A percentile compares a stretch with the other conserved stretches of the same genome.
Conservation (phyloP, 2,329 filamentous ascomycete species). For the Fusarium citri region DNA sequence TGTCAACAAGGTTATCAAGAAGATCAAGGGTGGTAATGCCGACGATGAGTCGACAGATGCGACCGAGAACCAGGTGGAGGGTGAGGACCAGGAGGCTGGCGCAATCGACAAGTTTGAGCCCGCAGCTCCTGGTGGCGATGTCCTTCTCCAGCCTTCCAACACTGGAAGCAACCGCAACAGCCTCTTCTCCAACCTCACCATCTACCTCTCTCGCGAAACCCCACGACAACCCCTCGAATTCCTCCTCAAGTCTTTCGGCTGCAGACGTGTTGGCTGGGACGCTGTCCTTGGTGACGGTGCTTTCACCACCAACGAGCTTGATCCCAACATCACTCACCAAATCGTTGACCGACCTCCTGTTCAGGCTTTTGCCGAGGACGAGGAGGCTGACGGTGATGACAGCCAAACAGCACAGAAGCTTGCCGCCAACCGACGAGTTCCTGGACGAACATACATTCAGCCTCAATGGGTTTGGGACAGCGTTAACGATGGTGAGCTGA, state of each 20-base stretch:
- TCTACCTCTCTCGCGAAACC: conserved; percentile 94
- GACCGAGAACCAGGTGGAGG: conserved; percentile 56
- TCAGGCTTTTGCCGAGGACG: conserved; percentile 64
- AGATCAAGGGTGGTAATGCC: conserved; percentile 68
- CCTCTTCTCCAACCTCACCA: conserved; percentile 89
- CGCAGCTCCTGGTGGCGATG: conserved; percentile 84
- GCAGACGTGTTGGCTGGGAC: conserved; percentile 96
- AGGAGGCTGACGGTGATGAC: conserved; percentile 61
- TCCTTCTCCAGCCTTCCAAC: conserved; percentile 81
- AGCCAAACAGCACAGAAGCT: conserved; percentile 72
- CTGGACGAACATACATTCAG: conserved; percentile 93
- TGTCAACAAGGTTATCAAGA: conserved; percentile 76
- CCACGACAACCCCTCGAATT: conserved; percentile 93
- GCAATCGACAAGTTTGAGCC: conserved; percentile 93
- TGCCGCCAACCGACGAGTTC: conserved; percentile 76
- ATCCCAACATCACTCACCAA: conserved; percentile 93
- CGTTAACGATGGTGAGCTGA: conserved; percentile 89
- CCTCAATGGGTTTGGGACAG: conserved; percentile 99
- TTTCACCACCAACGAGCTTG: conserved; percentile 88
- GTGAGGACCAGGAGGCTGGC: conserved; percentile 64
- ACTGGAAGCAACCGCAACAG: conserved; percentile 74
- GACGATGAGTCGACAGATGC: conserved; percentile 57
- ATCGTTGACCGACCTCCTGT: conserved; percentile 90
- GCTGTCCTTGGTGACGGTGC: conserved; percentile 89
- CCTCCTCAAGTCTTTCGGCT: conserved; percentile 91